These are phyloP conservation scores for Botryotinia convoluta DNA, from an alignment of 2,329 filamentous ascomycete genomes.

Conservation along the genomic window DNA sequence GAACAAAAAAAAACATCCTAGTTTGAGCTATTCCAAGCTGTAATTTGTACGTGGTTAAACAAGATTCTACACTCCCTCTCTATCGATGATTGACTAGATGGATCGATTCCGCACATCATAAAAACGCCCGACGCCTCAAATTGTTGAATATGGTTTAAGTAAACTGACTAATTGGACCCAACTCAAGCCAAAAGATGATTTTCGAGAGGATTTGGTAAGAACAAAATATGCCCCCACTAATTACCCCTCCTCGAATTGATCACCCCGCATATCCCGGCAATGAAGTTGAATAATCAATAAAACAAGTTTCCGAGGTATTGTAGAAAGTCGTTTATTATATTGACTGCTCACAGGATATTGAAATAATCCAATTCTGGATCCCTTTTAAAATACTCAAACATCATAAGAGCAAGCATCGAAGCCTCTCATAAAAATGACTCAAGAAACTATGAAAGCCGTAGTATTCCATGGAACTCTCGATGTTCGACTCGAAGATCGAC, in stretches of 20 bases:
- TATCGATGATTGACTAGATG: not conserved
- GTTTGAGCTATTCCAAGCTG: not conserved
- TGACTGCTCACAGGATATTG: not conserved
- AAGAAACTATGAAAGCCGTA: slow-evolving; percentile 76
- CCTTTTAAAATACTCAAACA: not conserved
- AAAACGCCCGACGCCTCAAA: not conserved
- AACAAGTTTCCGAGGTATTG: slow-evolving; percentile 6
- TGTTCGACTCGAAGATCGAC: slow-evolving; percentile 65
- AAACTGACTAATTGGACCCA: not conserved
- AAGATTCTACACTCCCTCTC: not conserved
- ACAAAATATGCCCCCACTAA: not conserved
- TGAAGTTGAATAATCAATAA: not conserved
- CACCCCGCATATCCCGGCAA: not conserved
- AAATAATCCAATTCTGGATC: not conserved
- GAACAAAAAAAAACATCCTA: not conserved
- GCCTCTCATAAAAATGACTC: slow-evolving; percentile 23
- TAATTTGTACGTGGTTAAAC: not conserved
- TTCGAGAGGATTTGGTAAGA: not conserved
- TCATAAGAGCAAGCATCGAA: not conserved
- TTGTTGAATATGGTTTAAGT: not conserved
- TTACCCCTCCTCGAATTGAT: slow-evolving; percentile 10
- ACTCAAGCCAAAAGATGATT: not conserved
- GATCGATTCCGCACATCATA: not conserved
- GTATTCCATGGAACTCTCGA: slow-evolving; percentile 66
- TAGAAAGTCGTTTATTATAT: not conserved